Evolutionary conservation across 805 yeast species (phyloP), one percentile per base, ranked within the genome.

Genomic region (Metahyphopichia silvanorum): DNA sequence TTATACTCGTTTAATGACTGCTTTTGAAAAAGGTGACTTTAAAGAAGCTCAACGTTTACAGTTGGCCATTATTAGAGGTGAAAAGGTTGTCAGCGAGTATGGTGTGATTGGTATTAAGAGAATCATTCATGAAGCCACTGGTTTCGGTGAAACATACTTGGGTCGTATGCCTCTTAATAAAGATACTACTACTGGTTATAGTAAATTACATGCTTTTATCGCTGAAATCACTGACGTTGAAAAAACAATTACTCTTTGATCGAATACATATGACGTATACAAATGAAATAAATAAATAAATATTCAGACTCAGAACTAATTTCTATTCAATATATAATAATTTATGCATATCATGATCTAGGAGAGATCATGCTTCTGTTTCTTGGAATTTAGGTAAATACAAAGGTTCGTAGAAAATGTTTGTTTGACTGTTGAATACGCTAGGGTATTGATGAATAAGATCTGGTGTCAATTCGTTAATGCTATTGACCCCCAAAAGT

Each of bases 401-500:
- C 18, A 45, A 36, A 8, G 40, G 44, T 31, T 46, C 49, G 28
- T 45, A 39, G 12, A 29, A 26, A 10, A 27, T 34, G 15, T 39
- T 38, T 6, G 35, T 32, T 17, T 42, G 36, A 14, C 53, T 45
- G 14, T 46, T 47, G 27, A 48, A 44, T 67, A 74, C 30, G 13
- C 16, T 18, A 7, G 30, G 30, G 14, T 27, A 27, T 16, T 27
- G 30, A 16, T 27, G 30, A 18, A 72, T 55, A 37, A 64, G 53
- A 12, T 57, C 57, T 21, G 63, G 66, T 31, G 58, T 57, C 40
- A 77, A 58, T 18, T 76, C 73, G 14, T 64, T 68, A 23, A 86
- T 55, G 25, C 63, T 71, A n/a, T 73, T 75, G 14, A 76, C 91
- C 25, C 95, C 96, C 24, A 86, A 55, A 31, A 87, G 63, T 40